A percentile compares a stretch with the other conserved stretches of the same genome.
Conservation (phyloP, 1,284 basidiomycete species). For the Cryptococcus jaspeensis region DNA sequence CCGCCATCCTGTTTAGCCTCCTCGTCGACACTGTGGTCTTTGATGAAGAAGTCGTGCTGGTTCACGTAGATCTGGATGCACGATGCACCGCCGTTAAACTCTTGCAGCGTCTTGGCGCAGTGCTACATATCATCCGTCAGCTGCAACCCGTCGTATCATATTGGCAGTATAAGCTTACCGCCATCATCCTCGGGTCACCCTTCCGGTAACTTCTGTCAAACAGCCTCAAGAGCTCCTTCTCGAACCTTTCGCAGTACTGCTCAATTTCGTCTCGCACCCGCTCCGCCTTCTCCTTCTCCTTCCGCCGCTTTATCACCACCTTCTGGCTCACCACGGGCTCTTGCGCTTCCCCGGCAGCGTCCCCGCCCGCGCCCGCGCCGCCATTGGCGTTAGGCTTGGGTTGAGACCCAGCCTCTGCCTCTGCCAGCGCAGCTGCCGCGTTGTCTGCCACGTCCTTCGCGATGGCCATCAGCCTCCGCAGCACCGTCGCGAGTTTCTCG, state of each 20-base stretch:
- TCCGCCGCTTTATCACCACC: conserved; percentile 23
- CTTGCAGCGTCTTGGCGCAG: conserved; percentile 92
- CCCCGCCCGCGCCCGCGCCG: conserved; percentile 17
- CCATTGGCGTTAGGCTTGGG: conserved; percentile 21
- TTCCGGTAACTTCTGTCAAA: conserved; percentile 94
- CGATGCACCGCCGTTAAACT: conserved; percentile 95
- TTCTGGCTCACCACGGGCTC: conserved; percentile 10
- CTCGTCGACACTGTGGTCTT: conserved; percentile 62
- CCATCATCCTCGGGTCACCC: conserved; percentile 99
- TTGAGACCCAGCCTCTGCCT: conserved; percentile 55
- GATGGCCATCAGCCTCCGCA: conserved; percentile 82
- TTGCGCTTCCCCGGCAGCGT: conserved; percentile 13
- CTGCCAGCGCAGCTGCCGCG: conserved; percentile 56
- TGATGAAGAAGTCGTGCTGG: conserved; percentile 98
- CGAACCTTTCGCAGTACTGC: conserved; percentile 94
- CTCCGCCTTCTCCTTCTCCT: conserved; percentile 49
- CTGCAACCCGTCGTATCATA: background rate
- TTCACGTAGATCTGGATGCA: conserved; percentile 99
- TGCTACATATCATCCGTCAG: conserved; percentile 60
- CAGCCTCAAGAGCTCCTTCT: conserved; percentile 95
- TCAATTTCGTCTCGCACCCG: conserved; percentile 67
- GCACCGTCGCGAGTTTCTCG: conserved; percentile 80
- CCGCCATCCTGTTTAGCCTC: conserved; percentile 56
- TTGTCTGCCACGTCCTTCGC: conserved; percentile 68
- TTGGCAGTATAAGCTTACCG: conserved; percentile 59